Evolutionary conservation across 768 basidiomycete species (phyloP), one percentile per base, ranked within the genome.

Genomic region (Phlebiopsis flavidoalba): DNA sequence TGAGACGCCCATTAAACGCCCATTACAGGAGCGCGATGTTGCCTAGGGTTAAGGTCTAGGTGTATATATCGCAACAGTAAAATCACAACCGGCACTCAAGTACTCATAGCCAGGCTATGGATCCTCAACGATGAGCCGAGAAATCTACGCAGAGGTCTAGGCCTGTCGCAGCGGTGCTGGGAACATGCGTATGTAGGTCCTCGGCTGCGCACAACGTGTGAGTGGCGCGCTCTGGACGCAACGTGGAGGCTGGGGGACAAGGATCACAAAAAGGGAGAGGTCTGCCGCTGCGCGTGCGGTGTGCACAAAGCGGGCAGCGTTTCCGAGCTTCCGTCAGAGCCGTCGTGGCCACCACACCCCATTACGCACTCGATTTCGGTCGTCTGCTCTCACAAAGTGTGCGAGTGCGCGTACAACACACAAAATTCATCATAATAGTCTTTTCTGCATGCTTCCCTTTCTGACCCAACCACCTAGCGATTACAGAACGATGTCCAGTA

Each of bases 401-500:
- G 21, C 33, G 36, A 43, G 17, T 43, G 21, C 47, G 35, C 31
- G n/a, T 31, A n/a, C n/a, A 5, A 6, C 19, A 31, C 19, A 19
- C 48, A 24, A 22, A 47, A n/a, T n/a, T n/a, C n/a, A n/a, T n/a
- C n/a, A n/a, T n/a, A n/a, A n/a, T n/a, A n/a, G n/a, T 33, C 57
- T 56, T 21, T 17, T 48, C 56, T 22, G 17, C 31, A 26, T n/a
- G n/a, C n/a, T 17, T 37, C 36, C n/a, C 19, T 59, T 49, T 36
- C 47, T 40, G 48, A 26, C 47, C 19, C n/a, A n/a, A 22, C 24
- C 43, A 49, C 12, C 8, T 35, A 33, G 11, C n/a, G 35, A 14
- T 15, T 17, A 14, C 24, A 8, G 60, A n/a, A 66, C 66, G 68
- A 91, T 91, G 90, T 85, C n/a, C 85, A 63, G 76, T 87, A 67